A percentile compares a stretch with the other conserved stretches of the same genome.
phyloP scores from a whole-genome alignment of 106 monocot genomes.

The Posidonia australis region DNA sequence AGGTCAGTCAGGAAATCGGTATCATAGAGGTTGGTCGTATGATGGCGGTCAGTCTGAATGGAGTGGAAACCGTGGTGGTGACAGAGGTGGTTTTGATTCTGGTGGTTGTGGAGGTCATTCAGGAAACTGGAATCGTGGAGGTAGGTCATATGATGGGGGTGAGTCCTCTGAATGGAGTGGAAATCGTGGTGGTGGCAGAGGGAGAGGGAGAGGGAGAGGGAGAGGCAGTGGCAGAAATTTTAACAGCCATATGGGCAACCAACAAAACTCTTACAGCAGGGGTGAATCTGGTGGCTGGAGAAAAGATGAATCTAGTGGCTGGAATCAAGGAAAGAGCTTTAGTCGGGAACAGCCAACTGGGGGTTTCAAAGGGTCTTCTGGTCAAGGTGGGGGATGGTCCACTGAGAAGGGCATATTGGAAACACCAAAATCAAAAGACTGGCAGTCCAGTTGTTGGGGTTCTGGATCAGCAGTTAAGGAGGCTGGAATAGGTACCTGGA shows the following conservation, averaged over 20 bases:
- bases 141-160: neutral
- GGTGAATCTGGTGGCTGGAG: neutral
- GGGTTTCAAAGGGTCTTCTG: neutral
- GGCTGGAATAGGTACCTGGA: neutral
- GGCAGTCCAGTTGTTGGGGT: neutral
- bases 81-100: neutral
- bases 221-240: conserved; percentile 7
- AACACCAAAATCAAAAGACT: neutral
- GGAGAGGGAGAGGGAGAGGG: conserved; percentile 5
- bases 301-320: neutral
- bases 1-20: too few relatives aligned
- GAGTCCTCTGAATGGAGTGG: neutral
- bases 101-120: neutral
- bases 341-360: neutral
- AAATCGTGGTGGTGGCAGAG: neutral
- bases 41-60: too few relatives aligned
- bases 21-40: too few relatives aligned
- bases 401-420: conserved; percentile 2
- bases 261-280: neutral
- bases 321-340: neutral
- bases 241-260: neutral
- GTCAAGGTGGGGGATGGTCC: neutral
- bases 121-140: conserved; percentile 3
- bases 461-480: neutral
- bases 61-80: too few relatives aligned